Conservation (phyloP, 108 stramenopile genomes). For the Mayamaea pseudoterrestris region DNA sequence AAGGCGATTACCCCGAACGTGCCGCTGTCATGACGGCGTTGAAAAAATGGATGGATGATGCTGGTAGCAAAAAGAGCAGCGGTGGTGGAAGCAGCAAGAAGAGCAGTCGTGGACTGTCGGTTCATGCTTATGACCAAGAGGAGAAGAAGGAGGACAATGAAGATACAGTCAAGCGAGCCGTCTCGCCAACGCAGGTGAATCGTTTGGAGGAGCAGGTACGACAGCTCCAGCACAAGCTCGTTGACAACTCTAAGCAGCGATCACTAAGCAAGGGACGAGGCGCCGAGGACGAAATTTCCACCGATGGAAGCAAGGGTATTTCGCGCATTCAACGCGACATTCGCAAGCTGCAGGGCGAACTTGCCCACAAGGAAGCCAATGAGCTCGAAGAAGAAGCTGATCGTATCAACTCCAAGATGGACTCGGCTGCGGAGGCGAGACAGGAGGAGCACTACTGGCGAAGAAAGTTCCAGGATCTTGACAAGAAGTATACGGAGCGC, state of each 20-base stretch:
- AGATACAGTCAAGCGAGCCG: not conserved
- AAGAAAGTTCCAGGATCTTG: too few relatives aligned
- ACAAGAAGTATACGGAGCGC: not conserved
- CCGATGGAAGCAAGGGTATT: not conserved
- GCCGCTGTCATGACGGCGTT: slow-evolving; percentile 30
- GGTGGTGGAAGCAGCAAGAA: not conserved
- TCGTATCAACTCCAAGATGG: not conserved
- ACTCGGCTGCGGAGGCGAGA: not conserved
- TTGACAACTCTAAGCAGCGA: not conserved
- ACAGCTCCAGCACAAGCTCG: not conserved
- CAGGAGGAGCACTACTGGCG: too few relatives aligned
- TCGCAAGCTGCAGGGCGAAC: slow-evolving; percentile 6
- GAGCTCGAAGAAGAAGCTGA: not conserved
- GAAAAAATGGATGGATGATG: slow-evolving; percentile 18
- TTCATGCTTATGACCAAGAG: not conserved
- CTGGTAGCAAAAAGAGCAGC: not conserved
- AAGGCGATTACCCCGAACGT: slow-evolving; percentile 40
- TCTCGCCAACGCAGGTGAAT: not conserved
- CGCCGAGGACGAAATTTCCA: not conserved
- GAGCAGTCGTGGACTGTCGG: not conserved
- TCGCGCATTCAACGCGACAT: slow-evolving; percentile 4
- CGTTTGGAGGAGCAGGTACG: not conserved
- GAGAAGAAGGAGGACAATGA: slow-evolving; percentile 1
- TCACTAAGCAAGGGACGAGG: not conserved
- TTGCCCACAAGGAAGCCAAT: slow-evolving; percentile 1